Conservation (phyloP, 164 flowering plant species). For the Aristolochia californica region DNA sequence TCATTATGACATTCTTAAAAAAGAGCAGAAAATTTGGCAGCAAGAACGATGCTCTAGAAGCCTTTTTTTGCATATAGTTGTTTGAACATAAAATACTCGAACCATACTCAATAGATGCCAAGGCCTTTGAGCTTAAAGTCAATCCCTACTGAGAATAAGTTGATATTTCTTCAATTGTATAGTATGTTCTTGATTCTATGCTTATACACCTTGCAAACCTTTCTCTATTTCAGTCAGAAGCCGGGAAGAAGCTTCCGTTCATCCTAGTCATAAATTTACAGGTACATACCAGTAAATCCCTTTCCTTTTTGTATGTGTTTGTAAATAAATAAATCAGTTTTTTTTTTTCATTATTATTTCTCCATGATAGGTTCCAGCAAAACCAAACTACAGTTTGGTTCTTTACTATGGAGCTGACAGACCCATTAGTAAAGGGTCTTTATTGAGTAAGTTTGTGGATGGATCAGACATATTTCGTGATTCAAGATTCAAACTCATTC, state of each 20-base stretch:
- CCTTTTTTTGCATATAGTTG: too few species aligned
- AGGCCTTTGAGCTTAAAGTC: too few species aligned
- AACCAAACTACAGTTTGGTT: slow-evolving; percentile 84
- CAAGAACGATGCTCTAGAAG: too few species aligned
- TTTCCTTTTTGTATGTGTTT: neutral
- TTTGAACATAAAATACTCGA: too few species aligned
- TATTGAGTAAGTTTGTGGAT: slow-evolving; percentile 66
- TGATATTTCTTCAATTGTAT: too few species aligned
- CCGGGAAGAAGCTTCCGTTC: slow-evolving; percentile 78
- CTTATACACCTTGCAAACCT: neutral
- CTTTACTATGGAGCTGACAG: slow-evolving; percentile 79
- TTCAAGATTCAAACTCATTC: slow-evolving; percentile 84
- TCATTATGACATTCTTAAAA: too few species aligned
- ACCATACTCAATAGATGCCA: too few species aligned
- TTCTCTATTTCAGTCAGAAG: slow-evolving; percentile 54
- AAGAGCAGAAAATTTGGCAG: too few species aligned
- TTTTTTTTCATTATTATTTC: neutral
- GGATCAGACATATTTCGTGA: slow-evolving; percentile 81
- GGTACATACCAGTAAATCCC: slow-evolving; percentile 24
- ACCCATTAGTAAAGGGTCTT: slow-evolving; percentile 58
- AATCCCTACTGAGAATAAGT: too few species aligned
- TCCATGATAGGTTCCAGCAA: slow-evolving; percentile 73
- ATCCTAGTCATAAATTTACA: slow-evolving; percentile 69
- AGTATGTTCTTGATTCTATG: too few species aligned
- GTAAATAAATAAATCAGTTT: neutral